Evolutionary conservation across 768 basidiomycete genomes (phyloP), one percentile per base, ranked within the genome.

Genomic region (Termitomyces sp.): DNA sequence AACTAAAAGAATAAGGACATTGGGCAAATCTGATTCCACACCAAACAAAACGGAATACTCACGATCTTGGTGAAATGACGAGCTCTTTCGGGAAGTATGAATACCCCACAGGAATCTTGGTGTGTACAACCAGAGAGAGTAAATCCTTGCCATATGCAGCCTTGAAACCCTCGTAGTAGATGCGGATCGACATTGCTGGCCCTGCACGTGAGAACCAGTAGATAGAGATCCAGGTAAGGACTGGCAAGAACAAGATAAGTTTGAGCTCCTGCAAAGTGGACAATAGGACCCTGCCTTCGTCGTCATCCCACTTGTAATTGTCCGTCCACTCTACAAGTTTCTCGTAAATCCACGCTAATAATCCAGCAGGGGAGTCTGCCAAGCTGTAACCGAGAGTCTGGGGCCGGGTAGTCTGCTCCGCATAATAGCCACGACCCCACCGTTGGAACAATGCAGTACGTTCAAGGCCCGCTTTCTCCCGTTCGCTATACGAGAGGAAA

Each of bases 151-250:
- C 58, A 13, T 54, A 51, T 24, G 64, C 62, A 18, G 60, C 62
- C 33, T 68, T 67, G 46, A 33, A 56, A 20, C 65, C 60, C 63
- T 87, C 87, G 63, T 80, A 86, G 67, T 87, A 87, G 20, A 85
- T 85, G 13, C 84, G 73, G 8, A 80, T 22, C 0, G 85, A 80
- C 0, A 85, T 82, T 2, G 83, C 75, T 6, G 86, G 84, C 0
- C 84, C 84, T 0, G 79, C 74, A 10, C 78, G 77, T 6, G 85
- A 85, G 68, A 86, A 85, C 72, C 76, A 81, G 62, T 83, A 85
- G 16, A 85, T 74, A 3, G 84, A 85, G 6, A 85, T 67, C 85
- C 85, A 87, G 0, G 82, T 84, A 37, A 87, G 62, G 0, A 85
- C 85, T 86, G 32, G 63, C 37, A 54, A 56, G 53, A 1, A 58